A percentile compares a stretch with the other conserved stretches of the same genome.
phyloP scores from a whole-genome alignment of 108 stramenopile genomes.

The Chaetoceros tenuissimus region DNA sequence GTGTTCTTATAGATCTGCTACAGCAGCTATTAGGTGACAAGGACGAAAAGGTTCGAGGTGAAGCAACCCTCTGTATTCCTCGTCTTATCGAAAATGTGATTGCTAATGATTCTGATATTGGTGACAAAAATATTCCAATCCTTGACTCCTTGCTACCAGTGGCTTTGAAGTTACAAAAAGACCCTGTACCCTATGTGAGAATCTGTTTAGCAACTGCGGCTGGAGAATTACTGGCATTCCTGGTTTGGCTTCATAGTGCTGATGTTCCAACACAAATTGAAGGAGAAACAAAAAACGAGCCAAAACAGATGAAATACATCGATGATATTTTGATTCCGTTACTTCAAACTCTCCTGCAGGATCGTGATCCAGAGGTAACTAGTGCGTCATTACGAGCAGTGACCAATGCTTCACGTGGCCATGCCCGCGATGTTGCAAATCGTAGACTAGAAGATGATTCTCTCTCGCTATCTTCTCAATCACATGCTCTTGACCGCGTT shows the following conservation, averaged over 20 bases:
- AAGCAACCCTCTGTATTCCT: slow-evolving; percentile 82
- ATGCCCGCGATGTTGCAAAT: slow-evolving; percentile 28
- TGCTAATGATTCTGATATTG: slow-evolving; percentile 21
- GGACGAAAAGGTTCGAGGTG: slow-evolving; percentile 75
- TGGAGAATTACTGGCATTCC: slow-evolving; percentile 72
- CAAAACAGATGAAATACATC: slow-evolving; percentile 67
- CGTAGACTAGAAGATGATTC: slow-evolving; percentile 51
- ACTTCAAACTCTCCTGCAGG: slow-evolving; percentile 76
- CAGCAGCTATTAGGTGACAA: slow-evolving; percentile 67
- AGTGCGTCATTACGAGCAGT: slow-evolving; percentile 84
- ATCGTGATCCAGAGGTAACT: slow-evolving; percentile 77
- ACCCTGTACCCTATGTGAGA: slow-evolving; percentile 54
- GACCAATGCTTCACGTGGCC: slow-evolving; percentile 76
- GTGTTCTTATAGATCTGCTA: slow-evolving; percentile 82
- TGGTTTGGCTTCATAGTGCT: slow-evolving; percentile 53
- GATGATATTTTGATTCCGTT: slow-evolving; percentile 79
- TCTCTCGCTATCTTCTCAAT: slow-evolving; percentile 59
- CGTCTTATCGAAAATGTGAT: slow-evolving; percentile 61
- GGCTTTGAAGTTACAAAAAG: slow-evolving; percentile 70
- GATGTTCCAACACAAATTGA: slow-evolving; percentile 13
- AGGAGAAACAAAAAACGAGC: slow-evolving; percentile 11
- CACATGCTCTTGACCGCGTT: slow-evolving; percentile 47
- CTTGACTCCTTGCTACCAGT: slow-evolving; percentile 73
- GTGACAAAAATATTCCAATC: slow-evolving; percentile 26
- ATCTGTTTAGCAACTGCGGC: slow-evolving; percentile 74